A percentile compares a stretch with the other conserved stretches of the same genome.
Evolutionary conservation across 139 green algal genomes (phyloP).

Genomic region (Chlorella ohadii): DNA sequence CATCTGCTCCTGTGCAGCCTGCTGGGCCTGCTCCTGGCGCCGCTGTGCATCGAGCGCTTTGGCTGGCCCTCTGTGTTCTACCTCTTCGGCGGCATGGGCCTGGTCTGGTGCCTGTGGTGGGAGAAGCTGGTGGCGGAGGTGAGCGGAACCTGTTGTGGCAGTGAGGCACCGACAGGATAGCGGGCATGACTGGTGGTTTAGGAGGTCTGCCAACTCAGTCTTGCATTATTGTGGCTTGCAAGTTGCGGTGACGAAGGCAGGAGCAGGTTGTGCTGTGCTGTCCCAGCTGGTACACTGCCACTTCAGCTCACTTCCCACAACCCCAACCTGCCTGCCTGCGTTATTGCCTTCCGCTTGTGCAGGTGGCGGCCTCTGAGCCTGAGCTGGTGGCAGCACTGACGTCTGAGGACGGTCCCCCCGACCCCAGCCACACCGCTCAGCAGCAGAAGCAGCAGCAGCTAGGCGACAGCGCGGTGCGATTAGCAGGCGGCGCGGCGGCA

Average conservation of each 20-base stretch:
- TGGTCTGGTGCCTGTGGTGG: conserved; percentile 88
- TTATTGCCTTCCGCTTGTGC: not conserved
- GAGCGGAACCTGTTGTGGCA: no score
- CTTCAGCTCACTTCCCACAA: no score
- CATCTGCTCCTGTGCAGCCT: conserved; percentile 51
- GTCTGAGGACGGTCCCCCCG: not conserved
- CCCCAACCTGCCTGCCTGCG: not conserved
- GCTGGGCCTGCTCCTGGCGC: conserved; percentile 81
- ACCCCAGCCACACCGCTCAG: not conserved
- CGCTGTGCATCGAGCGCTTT: conserved; percentile 76
- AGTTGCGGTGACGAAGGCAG: no score
- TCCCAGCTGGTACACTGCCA: no score
- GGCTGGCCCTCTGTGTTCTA: conserved; percentile 91
- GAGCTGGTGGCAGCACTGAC: conserved; percentile 45
- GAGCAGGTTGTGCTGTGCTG: no score
- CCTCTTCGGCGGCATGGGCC: conserved; percentile 82
- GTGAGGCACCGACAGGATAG: no score
- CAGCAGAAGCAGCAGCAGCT: conserved; percentile 15
- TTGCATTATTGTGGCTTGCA: no score
- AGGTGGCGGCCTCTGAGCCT: conserved; percentile 48
- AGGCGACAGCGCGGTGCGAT: not conserved
- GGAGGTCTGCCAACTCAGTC: no score
- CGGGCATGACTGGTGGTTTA: no score
- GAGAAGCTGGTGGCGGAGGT: conserved; percentile 61
- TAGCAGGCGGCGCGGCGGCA: not conserved